These are phyloP conservation scores for Fusarium setosum DNA, from an alignment of 2,329 filamentous ascomycete genomes.

Conservation along the genomic window DNA sequence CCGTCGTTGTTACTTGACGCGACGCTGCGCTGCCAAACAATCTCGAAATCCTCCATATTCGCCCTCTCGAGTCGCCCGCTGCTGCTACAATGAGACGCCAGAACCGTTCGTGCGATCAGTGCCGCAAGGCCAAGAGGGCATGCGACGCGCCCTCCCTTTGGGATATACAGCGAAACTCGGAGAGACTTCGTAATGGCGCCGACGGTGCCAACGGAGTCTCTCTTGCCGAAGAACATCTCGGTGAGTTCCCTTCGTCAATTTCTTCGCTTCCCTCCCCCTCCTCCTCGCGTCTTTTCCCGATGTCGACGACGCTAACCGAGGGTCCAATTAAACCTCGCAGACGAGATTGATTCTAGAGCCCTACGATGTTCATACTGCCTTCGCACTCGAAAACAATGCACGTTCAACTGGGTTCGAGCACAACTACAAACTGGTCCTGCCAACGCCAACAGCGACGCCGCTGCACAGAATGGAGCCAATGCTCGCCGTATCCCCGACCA, in stretches of 20 bases:
- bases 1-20: constrained; percentile 20
- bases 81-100: constrained; percentile 40
- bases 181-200: constrained; percentile 36
- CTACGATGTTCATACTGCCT: constrained; percentile 44
- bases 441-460: constrained; percentile 23
- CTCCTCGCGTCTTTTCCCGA: constrained; percentile 30
- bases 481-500: constrained; percentile 41
- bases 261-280: constrained; percentile 6
- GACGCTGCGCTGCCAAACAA: constrained; percentile 16
- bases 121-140: constrained; percentile 44
- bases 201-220: constrained; percentile 36
- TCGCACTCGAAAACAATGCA: constrained; percentile 44
- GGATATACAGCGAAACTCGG: constrained; percentile 43
- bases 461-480: constrained; percentile 29
- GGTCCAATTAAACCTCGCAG: constrained; percentile 35
- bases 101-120: constrained; percentile 45
- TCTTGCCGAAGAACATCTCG: constrained; percentile 42
- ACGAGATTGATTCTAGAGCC: constrained; percentile 43
- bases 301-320: constrained; percentile 37
- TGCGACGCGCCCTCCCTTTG: constrained; percentile 44
- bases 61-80: not conserved
- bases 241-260: constrained; percentile 31
- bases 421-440: constrained; percentile 42
- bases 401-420: constrained; percentile 43
- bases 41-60: constrained; percentile 11